Percentiles rank a stretch among this genome's conserved stretches.
Conservation (phyloP, 163 green algal species). For the Scenedesmus sp. region DNA sequence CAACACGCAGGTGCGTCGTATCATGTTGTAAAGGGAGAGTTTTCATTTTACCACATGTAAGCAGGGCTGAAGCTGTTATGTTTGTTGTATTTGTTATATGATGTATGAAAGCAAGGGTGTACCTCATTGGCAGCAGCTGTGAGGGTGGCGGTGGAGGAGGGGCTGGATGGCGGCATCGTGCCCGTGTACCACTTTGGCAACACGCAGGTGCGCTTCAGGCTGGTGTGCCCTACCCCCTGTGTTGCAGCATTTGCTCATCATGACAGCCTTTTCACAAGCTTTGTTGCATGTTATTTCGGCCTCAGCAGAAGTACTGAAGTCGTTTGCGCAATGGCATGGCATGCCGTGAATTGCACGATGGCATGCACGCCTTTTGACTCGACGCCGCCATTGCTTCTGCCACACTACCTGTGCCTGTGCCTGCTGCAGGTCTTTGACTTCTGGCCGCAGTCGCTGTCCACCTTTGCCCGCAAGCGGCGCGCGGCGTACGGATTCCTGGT, state of each 20-base stretch:
- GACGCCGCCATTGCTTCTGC: neutral
- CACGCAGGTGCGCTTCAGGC: conserved; percentile 21
- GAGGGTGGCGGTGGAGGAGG: conserved; percentile 43
- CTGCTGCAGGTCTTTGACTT: conserved; percentile 54
- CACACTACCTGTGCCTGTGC: neutral
- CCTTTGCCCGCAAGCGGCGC: conserved; percentile 36
- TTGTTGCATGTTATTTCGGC: too few relatives aligned
- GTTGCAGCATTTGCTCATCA: too few relatives aligned
- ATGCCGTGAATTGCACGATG: too few relatives aligned
- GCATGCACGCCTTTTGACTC: neutral
- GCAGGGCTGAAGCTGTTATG: too few relatives aligned
- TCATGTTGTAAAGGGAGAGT: too few relatives aligned
- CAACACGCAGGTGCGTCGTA: conserved; percentile 31
- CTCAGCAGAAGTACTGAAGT: too few relatives aligned
- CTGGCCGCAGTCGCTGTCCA: conserved; percentile 28
- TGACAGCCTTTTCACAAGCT: too few relatives aligned
- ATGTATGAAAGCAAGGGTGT: too few relatives aligned
- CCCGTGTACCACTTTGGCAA: conserved; percentile 64
- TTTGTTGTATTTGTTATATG: too few relatives aligned
- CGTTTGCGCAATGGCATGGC: too few relatives aligned
- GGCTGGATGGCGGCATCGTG: conserved; percentile 56
- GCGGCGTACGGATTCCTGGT: conserved; percentile 32
- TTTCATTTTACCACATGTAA: too few relatives aligned
- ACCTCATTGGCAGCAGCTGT: neutral
- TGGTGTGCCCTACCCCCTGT: too few relatives aligned